Evolutionary conservation across 1,284 basidiomycete species (phyloP).

Genomic region (Cerrena zonata): DNA sequence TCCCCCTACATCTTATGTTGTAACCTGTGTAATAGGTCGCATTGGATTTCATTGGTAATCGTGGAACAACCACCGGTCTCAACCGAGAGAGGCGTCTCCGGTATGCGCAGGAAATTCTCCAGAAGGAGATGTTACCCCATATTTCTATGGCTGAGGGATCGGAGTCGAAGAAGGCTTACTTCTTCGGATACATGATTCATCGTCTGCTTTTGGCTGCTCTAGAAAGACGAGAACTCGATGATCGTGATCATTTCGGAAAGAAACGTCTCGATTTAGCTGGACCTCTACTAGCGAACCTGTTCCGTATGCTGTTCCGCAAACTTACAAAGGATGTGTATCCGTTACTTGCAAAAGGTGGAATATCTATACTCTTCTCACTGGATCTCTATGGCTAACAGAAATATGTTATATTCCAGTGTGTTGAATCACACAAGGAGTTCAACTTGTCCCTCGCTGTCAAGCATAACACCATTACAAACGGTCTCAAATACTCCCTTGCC

Average conservation of each 20-base stretch:
- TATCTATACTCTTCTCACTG: not conserved
- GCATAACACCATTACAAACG: conserved; percentile 95
- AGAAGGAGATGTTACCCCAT: conserved; percentile 98
- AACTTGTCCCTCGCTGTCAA: conserved; percentile 89
- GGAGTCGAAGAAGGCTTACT: conserved; percentile 98
- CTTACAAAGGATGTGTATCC: conserved; percentile 95
- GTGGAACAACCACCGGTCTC: conserved; percentile 92
- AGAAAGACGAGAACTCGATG: conserved; percentile 92
- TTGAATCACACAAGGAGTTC: conserved; percentile 95
- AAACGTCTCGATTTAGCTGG: conserved; percentile 96
- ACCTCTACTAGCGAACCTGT: conserved; percentile 89
- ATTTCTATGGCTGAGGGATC: conserved; percentile 94
- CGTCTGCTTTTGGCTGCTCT: conserved; percentile 88
- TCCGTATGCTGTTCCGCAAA: conserved; percentile 97
- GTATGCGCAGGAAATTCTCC: conserved; percentile 95
- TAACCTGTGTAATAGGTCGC: conserved; percentile 46
- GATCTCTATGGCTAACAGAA: conserved; percentile 11
- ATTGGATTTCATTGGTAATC: conserved; percentile 96
- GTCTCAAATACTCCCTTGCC: conserved; percentile 94
- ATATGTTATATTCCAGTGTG: conserved; percentile 57
- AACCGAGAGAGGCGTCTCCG: conserved; percentile 88
- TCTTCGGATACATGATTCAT: conserved; percentile 99
- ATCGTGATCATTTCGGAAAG: conserved; percentile 99
- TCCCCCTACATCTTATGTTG: conserved; percentile 7
- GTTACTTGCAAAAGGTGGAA: conserved; percentile 89